These are phyloP conservation scores for Eucalyptus grandis DNA, from an alignment of 345 rosid species.

Conservation along the genomic window DNA sequence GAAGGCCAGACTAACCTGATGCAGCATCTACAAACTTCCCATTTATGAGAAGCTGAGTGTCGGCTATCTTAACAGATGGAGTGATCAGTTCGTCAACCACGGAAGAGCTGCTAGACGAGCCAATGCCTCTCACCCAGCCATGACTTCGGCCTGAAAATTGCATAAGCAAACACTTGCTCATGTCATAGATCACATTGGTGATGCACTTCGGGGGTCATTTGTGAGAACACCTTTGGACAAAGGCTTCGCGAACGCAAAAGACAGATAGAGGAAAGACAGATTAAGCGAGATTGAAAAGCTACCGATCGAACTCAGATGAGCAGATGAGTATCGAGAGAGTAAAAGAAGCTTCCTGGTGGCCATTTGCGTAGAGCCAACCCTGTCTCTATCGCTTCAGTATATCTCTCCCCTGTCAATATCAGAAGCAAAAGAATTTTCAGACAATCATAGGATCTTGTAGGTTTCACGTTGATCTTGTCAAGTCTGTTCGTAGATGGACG, in stretches of 20 bases:
- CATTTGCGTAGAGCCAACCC: background rate
- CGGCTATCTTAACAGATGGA: slow-evolving; percentile 48
- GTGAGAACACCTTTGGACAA: background rate
- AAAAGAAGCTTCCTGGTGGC: background rate
- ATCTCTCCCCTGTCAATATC: background rate
- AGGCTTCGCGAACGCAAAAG: background rate
- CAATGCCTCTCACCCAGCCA: slow-evolving; percentile 16
- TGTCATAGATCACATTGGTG: background rate
- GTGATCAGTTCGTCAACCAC: slow-evolving; percentile 39
- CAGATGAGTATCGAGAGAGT: background rate
- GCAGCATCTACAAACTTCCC: slow-evolving; percentile 83
- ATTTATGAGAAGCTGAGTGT: slow-evolving; percentile 58
- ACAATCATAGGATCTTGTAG: background rate
- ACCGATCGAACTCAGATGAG: background rate
- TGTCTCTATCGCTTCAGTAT: background rate
- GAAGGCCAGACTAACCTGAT: slow-evolving; percentile 39
- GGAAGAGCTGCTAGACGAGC: slow-evolving; percentile 36
- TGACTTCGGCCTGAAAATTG: slow-evolving; percentile 23
- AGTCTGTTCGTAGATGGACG: background rate
- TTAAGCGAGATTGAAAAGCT: background rate
- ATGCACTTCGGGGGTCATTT: background rate
- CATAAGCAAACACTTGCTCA: background rate
- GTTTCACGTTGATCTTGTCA: background rate
- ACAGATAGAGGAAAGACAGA: background rate
- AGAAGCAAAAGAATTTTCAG: background rate